phyloP scores from a whole-genome alignment of 202 grass and related monocot species.

The Brachypodium distachyon region DNA sequence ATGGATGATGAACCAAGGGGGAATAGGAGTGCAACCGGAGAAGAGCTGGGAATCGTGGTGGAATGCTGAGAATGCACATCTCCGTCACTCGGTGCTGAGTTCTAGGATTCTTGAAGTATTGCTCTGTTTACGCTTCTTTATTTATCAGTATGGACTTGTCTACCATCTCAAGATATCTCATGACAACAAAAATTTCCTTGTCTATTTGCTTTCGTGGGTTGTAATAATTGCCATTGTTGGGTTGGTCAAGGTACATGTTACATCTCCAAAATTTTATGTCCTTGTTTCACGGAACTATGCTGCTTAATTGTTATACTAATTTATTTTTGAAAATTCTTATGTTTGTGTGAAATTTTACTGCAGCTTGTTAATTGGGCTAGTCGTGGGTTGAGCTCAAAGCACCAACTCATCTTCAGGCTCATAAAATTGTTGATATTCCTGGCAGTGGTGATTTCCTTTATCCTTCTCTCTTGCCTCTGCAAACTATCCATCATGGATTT shows the following conservation, averaged over 20 bases:
- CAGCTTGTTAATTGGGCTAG: conserved; percentile 71
- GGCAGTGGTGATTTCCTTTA: conserved; percentile 49
- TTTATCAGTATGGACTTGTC: conserved; percentile 93
- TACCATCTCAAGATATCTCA: conserved; percentile 93
- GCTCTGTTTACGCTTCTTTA: conserved; percentile 79
- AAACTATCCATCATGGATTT: conserved; percentile 76
- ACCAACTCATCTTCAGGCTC: conserved; percentile 85
- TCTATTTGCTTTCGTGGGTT: conserved; percentile 86
- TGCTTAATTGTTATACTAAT: conserved; percentile 11
- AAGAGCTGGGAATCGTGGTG: conserved; percentile 99
- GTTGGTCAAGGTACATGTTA: conserved; percentile 69
- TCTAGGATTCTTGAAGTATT: conserved; percentile 81
- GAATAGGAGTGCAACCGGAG: conserved; percentile 75
- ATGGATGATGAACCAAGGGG: conserved; percentile 91
- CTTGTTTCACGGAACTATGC: background rate
- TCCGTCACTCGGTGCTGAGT: conserved; percentile 56
- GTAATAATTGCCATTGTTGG: conserved; percentile 75
- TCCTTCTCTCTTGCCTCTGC: conserved; percentile 65
- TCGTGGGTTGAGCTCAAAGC: conserved; percentile 52
- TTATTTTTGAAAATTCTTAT: background rate
- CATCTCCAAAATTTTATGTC: conserved; percentile 2
- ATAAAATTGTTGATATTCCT: conserved; percentile 78
- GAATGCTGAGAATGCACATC: conserved; percentile 81
- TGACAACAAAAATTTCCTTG: conserved; percentile 78
- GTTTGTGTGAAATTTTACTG: conserved; percentile 25